These are phyloP conservation scores for Diplogelasinospora grovesii DNA, from an alignment of 495 filamentous ascomycete genomes.

Conservation along the genomic window DNA sequence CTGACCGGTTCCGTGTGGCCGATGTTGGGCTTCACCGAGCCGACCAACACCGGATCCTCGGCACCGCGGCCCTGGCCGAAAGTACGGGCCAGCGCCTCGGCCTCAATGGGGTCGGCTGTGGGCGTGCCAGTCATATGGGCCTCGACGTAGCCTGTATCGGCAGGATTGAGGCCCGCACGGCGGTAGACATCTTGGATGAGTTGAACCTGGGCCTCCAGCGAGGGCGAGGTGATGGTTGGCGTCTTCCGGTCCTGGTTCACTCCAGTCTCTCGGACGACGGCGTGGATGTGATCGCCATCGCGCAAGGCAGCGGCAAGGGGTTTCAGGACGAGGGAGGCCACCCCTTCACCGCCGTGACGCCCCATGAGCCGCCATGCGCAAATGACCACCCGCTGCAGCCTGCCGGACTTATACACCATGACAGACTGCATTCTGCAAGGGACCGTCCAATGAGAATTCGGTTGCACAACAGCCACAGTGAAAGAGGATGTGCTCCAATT, in stretches of 20 bases:
- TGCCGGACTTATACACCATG: no score
- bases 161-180: constrained; percentile 22
- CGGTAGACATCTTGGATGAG: constrained; percentile 43
- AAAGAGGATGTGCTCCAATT: no score
- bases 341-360: constrained; percentile 53
- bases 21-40: constrained; percentile 51
- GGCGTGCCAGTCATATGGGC: constrained; percentile 48
- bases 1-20: constrained; percentile 46
- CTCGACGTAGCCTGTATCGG: constrained; percentile 37
- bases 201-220: constrained; percentile 38
- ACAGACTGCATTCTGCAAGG: no score
- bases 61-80: constrained; percentile 1
- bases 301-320: constrained; percentile 42
- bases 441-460: no score
- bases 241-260: constrained; percentile 50
- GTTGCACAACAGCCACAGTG: no score
- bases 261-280: constrained; percentile 47
- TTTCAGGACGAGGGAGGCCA: constrained; percentile 47
- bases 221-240: constrained; percentile 46
- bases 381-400: no score
- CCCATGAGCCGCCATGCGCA: no score
- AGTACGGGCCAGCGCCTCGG: constrained; percentile 24
- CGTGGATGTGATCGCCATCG: constrained; percentile 47
- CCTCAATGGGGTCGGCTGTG: constrained; percentile 44
- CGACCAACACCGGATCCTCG: constrained; percentile 10